Base-by-base conservation (phyloP, 176 grass and related monocot genomes). In the Lolium multiflorum region DNA sequence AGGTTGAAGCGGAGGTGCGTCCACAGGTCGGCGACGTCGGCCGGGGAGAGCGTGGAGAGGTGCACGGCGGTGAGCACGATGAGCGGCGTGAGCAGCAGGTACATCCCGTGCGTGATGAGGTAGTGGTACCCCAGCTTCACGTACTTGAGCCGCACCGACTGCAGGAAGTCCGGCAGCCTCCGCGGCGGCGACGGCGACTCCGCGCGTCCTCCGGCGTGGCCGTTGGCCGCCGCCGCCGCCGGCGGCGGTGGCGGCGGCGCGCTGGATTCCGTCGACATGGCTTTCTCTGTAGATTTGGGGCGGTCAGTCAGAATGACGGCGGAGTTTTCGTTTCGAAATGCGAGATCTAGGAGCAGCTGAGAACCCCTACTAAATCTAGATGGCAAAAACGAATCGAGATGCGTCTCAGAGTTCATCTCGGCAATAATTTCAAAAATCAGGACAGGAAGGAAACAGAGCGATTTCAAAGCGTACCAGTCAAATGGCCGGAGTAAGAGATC, bases 61-160 rank as follows among this genome's bases (percentile, higher is more conserved):
- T 92, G 90, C n/a, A 92, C 90, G 9, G 82, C 77, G 0, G 86
- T 82, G 8, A 92, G 83, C 7, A 55, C 64, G 57, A 93, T 87
- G 25, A 94, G 83, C 2, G 95, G 95, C 17, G 86, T 89, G 0
- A 97, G 88, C 20, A 97, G 84, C 7, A 97, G 92, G 89, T 94
- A 97, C 89, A 94, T 93, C 48, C 91, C 91, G 82, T 94, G 83
- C 67, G 89, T 83, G 84, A 99, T 96, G 81, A 99, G 92, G 87
- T 94, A 91, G 85, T 99, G 97, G 87, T 99, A 99, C 22, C 94
- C 94, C 84, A 98, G 78, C 83, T 99, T 99, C 47, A 99, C 97
- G 79, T 99, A 99, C 84, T 99, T 99, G 56, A 99, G 94, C 35
- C 87, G 86, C 74, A 94, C 95, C 2, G 95, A 94, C 88, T 97